phyloP scores from a whole-genome alignment of 2,329 filamentous ascomycete genomes.

The Sporothrix mexicana region DNA sequence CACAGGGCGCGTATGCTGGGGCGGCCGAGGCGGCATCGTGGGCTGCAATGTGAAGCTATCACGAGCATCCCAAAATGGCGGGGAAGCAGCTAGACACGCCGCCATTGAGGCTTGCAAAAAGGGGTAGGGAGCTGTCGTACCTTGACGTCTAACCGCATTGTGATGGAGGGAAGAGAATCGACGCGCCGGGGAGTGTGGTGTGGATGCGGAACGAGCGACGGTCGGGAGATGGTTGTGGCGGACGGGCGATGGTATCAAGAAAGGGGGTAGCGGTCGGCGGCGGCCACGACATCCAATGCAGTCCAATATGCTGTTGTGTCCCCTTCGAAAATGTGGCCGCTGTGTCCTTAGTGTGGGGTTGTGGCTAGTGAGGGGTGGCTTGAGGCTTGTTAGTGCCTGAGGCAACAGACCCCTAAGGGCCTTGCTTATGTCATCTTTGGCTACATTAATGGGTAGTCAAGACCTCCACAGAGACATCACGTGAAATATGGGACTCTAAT shows the following conservation, averaged over 20 bases:
- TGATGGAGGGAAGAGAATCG: slow-evolving; percentile 23
- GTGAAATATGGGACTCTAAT: background rate
- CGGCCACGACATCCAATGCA: slow-evolving; percentile 13
- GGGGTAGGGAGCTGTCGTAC: slow-evolving; percentile 27
- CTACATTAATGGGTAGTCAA: background rate
- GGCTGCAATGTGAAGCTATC: slow-evolving; percentile 18
- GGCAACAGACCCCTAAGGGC: background rate
- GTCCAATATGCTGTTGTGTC: slow-evolving; percentile 19
- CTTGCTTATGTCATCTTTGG: background rate
- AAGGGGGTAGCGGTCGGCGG: slow-evolving; percentile 22
- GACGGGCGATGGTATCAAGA: slow-evolving; percentile 23
- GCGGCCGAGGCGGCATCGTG: background rate
- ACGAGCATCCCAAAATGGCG: slow-evolving; percentile 18
- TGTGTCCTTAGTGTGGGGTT: slow-evolving; percentile 17
- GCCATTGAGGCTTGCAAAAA: background rate
- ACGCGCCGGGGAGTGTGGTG: slow-evolving; percentile 9
- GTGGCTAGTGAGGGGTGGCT: slow-evolving; percentile 12
- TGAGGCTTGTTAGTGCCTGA: background rate
- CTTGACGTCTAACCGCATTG: slow-evolving; percentile 41
- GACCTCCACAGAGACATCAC: background rate
- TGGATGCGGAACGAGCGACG: slow-evolving; percentile 2
- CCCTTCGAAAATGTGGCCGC: slow-evolving; percentile 19
- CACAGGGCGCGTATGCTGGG: background rate
- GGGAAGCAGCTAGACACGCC: slow-evolving; percentile 1
- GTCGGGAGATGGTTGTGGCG: slow-evolving; percentile 14